Percentiles rank a stretch among this genome's conserved stretches.
Conservation (phyloP, 2,329 filamentous ascomycete genomes). For the Arthrinium phaeospermum region DNA sequence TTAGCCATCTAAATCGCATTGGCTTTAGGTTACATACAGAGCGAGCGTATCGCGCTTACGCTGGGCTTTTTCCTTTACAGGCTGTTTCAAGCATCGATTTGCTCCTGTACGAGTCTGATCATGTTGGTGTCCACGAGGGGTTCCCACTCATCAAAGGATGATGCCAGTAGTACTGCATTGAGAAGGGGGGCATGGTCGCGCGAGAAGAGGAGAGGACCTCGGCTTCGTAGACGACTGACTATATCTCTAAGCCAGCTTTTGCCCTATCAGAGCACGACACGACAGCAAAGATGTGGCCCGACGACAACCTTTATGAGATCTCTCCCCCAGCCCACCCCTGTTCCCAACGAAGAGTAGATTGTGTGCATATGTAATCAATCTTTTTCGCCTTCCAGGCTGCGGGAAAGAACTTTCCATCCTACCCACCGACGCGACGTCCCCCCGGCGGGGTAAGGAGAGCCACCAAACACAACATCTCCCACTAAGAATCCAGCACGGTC, state of each 20-base stretch:
- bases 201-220: neutral
- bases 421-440: neutral
- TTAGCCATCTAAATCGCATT: neutral
- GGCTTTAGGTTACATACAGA: neutral
- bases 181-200: neutral
- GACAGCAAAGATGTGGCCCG: conserved; percentile 3
- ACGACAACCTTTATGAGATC: neutral
- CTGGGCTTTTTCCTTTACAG: neutral
- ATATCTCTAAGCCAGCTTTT: neutral
- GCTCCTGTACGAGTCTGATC: neutral
- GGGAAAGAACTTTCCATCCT: neutral
- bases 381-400: neutral
- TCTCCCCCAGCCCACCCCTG: neutral
- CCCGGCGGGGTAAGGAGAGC: neutral
- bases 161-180: neutral
- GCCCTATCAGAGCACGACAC: conserved; percentile 7
- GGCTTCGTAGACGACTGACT: neutral
- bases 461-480: neutral
- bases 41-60: neutral
- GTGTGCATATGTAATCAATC: neutral
- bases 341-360: neutral
- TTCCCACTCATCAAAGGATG: neutral
- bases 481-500: neutral
- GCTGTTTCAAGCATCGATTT: neutral
- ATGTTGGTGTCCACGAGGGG: neutral